Base-by-base conservation (phyloP, 768 basidiomycete genomes). In the Macrolepiota fuliginosa region DNA sequence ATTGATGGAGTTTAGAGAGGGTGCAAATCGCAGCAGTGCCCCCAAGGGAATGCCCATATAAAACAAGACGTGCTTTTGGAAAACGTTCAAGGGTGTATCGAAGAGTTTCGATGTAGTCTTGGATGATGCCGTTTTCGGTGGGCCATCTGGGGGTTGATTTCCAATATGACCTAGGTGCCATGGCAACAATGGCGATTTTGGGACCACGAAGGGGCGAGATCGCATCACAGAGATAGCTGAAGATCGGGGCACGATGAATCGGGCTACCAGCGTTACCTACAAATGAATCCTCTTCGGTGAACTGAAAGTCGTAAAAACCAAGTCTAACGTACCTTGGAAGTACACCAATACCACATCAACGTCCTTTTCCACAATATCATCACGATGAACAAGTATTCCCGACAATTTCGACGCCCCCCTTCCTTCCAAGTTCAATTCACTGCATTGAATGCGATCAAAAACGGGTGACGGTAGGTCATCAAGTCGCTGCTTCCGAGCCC, bases 261-360 rank as follows among this genome's bases (percentile, higher is more conserved):
- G 82, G 81, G 39, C 80, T 82, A 1, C 81, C 81, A 2, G 82
- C 80, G 62, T 83, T 83, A n/a, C 81, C 81, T 77, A 75, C 74
- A 7, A 69, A 66, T 55, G 75, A 76, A 12, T 67, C 62, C 27
- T 40, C 12, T 42, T 47, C 39, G 29, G 46, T 24, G 25, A 40
- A 19, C 45, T 10, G 25, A 13, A 4, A 17, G 35, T 25, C 35
- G 56, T 46, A 19, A 19, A n/a, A 19, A 17, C n/a, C 29, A 7
- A 32, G 22, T 2, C 15, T 17, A 49, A 61, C 62, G 12, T 49
- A 47, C 71, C 71, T 68, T 72, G 71, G 19, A 71, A 60, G 37
- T 72, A 72, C 0, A 71, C 39, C 13, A 72, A 15, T 4, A 70
- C 62, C 1, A 62, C 58, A 6, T 61, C 40, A 3, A 66, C 52